Evolutionary conservation across 257 asterid genomes (phyloP).

Genomic region (Capsicum chinense): DNA sequence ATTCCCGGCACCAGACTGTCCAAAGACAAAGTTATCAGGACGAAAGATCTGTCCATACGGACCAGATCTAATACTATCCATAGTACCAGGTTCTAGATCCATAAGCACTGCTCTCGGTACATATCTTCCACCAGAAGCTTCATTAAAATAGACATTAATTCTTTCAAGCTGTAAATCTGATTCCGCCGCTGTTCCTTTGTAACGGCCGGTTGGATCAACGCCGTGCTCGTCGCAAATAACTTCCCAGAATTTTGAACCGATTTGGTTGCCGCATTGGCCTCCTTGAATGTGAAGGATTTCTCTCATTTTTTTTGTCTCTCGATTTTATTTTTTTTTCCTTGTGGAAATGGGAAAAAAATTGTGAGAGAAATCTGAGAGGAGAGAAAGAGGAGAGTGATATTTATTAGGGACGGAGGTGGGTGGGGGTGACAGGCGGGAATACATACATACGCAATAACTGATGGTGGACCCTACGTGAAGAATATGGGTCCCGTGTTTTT

Average conservation of each 20-base stretch:
- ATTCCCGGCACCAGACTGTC: constrained; percentile 70
- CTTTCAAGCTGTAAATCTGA: constrained; percentile 57
- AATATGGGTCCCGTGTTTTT: constrained; percentile 23
- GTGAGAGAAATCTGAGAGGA: not conserved
- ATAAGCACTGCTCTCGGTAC: constrained; percentile 69
- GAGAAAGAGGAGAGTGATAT: not conserved
- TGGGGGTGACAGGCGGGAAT: constrained; percentile 28
- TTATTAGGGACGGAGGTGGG: not conserved
- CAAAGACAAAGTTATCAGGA: constrained; percentile 67
- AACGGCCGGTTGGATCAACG: constrained; percentile 58
- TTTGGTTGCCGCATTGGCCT: constrained; percentile 75
- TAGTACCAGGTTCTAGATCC: constrained; percentile 79
- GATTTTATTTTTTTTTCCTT: not conserved
- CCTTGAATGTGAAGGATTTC: constrained; percentile 72
- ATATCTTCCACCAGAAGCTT: constrained; percentile 66
- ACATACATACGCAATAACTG: constrained; percentile 22
- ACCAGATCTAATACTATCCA: constrained; percentile 66
- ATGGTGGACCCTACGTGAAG: constrained; percentile 1
- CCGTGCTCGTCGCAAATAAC: constrained; percentile 69
- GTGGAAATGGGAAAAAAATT: too few relatives aligned
- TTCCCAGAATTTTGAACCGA: constrained; percentile 74
- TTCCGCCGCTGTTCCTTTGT: constrained; percentile 51
- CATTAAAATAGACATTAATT: constrained; percentile 64
- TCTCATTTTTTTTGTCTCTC: constrained; percentile 53
- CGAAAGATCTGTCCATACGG: constrained; percentile 67